Base-by-base conservation (phyloP, 345 rosid genomes). In the Eutrema yunnanense region DNA sequence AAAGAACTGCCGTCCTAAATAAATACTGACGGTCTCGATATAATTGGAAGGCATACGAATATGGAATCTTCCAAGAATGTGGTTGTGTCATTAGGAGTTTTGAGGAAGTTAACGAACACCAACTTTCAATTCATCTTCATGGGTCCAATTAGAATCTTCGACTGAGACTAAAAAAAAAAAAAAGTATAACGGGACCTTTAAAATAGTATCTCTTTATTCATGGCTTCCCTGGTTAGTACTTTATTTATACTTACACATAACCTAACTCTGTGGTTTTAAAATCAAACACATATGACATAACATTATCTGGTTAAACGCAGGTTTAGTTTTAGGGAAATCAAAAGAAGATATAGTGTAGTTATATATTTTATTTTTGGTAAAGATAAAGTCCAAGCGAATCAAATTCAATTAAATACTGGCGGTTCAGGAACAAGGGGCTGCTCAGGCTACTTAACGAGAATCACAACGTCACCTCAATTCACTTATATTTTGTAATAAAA, bases 131-230 rank as follows among this genome's bases (percentile, higher is more conserved):
- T 70, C 48, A 48, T 48, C n/a, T 46, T 58, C 62, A 40, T 32
- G 3, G 52, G 52, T 68, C 40, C 36, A 8, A 62, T 22, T 51
- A 33, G 62, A 72, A 72, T 62, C 69, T 72, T 72, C 75, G 32
- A 32, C 13, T 12, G 6, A 29, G 32, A 14, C 12, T 22, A 1
- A 1, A 1, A 22, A 22, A 1, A 22, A 22, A 1, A 22, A 22
- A 1, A 1, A 22, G 2, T 22, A 22, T 22, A 22, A 22, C 1
- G 26, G 2, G 26, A 22, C 26, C 26, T 22, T 22, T 22, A 22
- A 42, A 19, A 19, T 19, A 33, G 8, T 56, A 56, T 14, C 19
- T n/a, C 1, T 33, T 33, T 55, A 55, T 33, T 55, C 41, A 55
- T 10, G n/a, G 6, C 41, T n/a, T 4, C n/a, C 12, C 4, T 54